A percentile compares a stretch with the other conserved stretches of the same genome.
phyloP scores from a whole-genome alignment of 2,329 filamentous ascomycete species.

The Pyricularia pennisetigena region DNA sequence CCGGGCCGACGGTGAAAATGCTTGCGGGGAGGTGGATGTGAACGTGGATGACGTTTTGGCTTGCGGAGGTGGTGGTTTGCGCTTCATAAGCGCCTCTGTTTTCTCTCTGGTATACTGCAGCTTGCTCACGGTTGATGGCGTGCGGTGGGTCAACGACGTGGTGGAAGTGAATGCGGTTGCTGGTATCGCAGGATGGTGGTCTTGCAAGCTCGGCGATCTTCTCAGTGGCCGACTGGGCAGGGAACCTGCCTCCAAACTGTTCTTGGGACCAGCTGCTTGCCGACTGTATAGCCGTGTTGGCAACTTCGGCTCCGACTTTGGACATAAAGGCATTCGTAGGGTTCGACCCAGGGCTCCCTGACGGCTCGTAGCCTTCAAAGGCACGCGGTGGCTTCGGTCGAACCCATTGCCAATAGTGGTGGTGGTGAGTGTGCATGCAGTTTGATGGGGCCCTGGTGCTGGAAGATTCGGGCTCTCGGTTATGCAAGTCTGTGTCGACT shows the following conservation, averaged over 20 bases:
- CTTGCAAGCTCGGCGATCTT: constrained; percentile 16
- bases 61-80: constrained; percentile 3
- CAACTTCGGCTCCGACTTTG: background rate
- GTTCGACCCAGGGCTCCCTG: background rate
- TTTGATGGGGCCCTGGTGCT: constrained; percentile 11
- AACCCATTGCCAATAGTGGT: constrained; percentile 43
- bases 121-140: background rate
- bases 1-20: background rate
- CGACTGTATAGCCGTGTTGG: constrained; percentile 2
- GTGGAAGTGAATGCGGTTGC: constrained; percentile 10
- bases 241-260: constrained; percentile 13
- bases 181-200: constrained; percentile 13
- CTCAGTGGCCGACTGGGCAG: constrained; percentile 16
- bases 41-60: constrained; percentile 15
- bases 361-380: background rate
- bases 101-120: constrained; percentile 9
- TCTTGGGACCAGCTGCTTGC: constrained; percentile 6
- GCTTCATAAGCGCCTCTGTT: constrained; percentile 7
- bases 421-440: constrained; percentile 50
- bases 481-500: background rate
- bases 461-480: background rate
- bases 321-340: background rate
- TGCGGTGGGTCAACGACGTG: constrained; percentile 8
- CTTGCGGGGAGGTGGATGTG: constrained; percentile 18
- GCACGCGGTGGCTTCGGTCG: constrained; percentile 3